Evolutionary conservation across 2,329 filamentous ascomycete species (phyloP), one percentile per base, ranked within the genome.

Genomic region (Fusarium sublunatum): DNA sequence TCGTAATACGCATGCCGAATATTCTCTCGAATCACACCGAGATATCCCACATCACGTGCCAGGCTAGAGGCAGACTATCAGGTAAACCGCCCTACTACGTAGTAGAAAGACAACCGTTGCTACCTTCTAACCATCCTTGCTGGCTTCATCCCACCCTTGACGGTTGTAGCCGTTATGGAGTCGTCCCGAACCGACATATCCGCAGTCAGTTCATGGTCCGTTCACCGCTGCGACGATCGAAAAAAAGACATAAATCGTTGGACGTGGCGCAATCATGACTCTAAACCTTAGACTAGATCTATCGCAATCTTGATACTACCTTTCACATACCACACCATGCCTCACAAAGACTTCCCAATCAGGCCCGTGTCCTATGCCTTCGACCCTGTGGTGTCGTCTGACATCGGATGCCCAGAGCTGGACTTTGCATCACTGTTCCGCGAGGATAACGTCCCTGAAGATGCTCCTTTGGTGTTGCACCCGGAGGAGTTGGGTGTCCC

Each of bases 141-240:
- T 41, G 24, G 38, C 35, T 36, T 58, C 45, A 45, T 58, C 29
- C 8, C 10, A 4, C 46, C 39, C 53, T 29, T 58, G 22, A 13
- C 13, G n/a, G 53, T 58, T 59, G 53, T 58, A 59, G 5, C 29
- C 34, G 53, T 45, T 45, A 59, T 59, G 56, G 56, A 59, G 54
- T 59, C 29, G 35, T 59, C 12, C 46, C 54, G 35, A 59, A 53
- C 46, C 46, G 54, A 59, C 34, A 13, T 7, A 11, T 15, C 56
- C 40, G 29, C 19, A 31, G 35, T 53, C 54, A 59, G 46, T 59
- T 53, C 56, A 59, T 59, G 45, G 56, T 24, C 53, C 29, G 40
- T 59, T 59, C 53, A 45, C 56, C 46, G 56, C 39, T 22, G 53
- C 46, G 40, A 40, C 34, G 49, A 58, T 58, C 51, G 31, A n/a